Evolutionary conservation across 257 asterid species (phyloP), one percentile per base, ranked within the genome.

Genomic region (Solanum verrucosum): DNA sequence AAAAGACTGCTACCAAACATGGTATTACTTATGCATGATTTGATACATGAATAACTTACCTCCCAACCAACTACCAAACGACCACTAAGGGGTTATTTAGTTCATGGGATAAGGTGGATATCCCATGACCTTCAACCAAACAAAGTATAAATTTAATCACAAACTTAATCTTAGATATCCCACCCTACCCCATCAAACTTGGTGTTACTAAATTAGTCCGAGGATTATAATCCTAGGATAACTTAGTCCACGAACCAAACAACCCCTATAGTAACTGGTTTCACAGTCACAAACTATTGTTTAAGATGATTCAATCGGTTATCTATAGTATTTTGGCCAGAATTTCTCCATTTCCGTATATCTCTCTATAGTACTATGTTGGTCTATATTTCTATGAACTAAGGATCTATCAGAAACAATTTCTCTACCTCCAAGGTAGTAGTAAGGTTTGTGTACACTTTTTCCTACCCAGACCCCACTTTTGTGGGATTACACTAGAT

Each of bases 321-420:
- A 20, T 56, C n/a, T 20, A 18, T 0, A 20, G 65, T 56, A 20
- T 56, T 56, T 56, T 56, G 0, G 11, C 65, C 11, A 1, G 10
- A 56, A 0, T 56, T 56, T 56, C 65, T 56, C 11, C 65, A 56
- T 56, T 56, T 56, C 10, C 0, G n/a, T 56, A 56, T 20, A 56
- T 7, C 65, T 56, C 25, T 56, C 65, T 56, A 18, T 56, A 18
- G 65, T 20, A 56, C 11, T 56, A 56, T 0, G 2, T 56, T 3
- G 0, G 1, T 7, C 3, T 56, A 0, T 3, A 20, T 56, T 56
- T 20, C 65, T 56, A 7, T 1, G 0, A 56, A 0, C 25, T 56
- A 56, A 20, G 11, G 25, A 1, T 56, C 25, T 56, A 20, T 56
- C 25, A 20, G 0, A 18, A 20, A 56, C 65, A 56, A 0, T 15